Conservation (phyloP, 1,284 basidiomycete species). For the Laetiporus sulphureus region DNA sequence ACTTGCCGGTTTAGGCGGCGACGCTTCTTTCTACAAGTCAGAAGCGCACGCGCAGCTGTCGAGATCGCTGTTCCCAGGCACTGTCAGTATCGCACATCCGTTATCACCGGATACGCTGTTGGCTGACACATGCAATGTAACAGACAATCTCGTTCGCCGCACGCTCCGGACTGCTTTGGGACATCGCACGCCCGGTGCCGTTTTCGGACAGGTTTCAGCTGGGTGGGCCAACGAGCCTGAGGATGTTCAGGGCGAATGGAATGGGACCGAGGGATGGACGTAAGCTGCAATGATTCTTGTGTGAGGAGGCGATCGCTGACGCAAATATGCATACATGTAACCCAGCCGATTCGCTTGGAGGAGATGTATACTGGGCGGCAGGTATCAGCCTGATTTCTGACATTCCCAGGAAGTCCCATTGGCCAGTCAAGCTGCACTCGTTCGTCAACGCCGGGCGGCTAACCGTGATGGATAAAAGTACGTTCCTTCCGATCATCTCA, state of each 20-base stretch:
- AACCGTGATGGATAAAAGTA: conserved; percentile 57
- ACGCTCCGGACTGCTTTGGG: conserved; percentile 57
- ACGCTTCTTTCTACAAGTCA: conserved; percentile 67
- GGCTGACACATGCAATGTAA: no score
- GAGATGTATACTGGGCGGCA: conserved; percentile 81
- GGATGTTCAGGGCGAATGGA: conserved; percentile 81
- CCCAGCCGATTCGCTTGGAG: conserved; percentile 78
- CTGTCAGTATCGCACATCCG: conserved; percentile 36
- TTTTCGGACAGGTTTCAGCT: conserved; percentile 90
- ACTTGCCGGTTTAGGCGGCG: conserved; percentile 73
- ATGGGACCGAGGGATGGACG: conserved; percentile 81
- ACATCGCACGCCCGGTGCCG: conserved; percentile 40
- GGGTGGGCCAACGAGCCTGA: conserved; percentile 87
- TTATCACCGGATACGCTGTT: conserved; percentile 1
- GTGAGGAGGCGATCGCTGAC: neutral
- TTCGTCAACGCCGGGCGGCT: conserved; percentile 88
- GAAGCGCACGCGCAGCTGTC: conserved; percentile 65
- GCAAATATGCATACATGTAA: neutral
- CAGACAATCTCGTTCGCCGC: conserved; percentile 63
- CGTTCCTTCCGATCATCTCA: conserved; percentile 17
- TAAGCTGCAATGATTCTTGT: conserved; percentile 29
- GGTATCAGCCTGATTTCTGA: conserved; percentile 81
- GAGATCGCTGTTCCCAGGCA: conserved; percentile 46
- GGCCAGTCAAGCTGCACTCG: conserved; percentile 84
- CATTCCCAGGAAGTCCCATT: conserved; percentile 72